Base-by-base conservation (phyloP, 345 rosid genomes). In the Linum lewisii region DNA sequence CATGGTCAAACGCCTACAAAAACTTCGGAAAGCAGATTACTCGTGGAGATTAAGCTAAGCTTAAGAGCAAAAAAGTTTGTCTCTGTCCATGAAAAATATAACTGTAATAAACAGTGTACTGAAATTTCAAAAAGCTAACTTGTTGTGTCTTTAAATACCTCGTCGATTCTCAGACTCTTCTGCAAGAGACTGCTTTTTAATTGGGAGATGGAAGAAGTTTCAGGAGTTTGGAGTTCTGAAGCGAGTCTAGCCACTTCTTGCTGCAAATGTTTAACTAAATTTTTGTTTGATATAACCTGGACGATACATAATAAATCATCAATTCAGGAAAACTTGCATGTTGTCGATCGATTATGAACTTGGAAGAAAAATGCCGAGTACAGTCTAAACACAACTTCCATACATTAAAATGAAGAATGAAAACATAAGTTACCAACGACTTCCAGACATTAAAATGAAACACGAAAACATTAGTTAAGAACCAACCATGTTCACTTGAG, bases 191-290 rank as follows among this genome's bases (percentile, higher is more conserved):
- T 69, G 34, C 83, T 78, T 44, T 75, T 83, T 36, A 91, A 74
- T 74, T 71, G 73, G 47, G 90, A 76, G 60, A 81, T 75, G 34
- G 93, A 78, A 56, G 81, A 75, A 45, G 84, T 57, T 70, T 80
- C 90, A 29, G 98, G 98, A 71, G 82, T 84, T 75, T 74, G 79
- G 61, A 91, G 78, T 76, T 81, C 90, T 68, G 96, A 87, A 72
- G 86, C 98, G 59, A 91, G 96, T 73, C 95, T 86, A 54, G 95
- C 98, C 59, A 91, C 92, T 80, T 91, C 92, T 72, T 84, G 75
- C 78, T 91, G 92, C 70, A 88, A 78, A 56, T 78, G 90, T 79
- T 86, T 91, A 69, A 91, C 78, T 67, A 86, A 47, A 63, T 61
- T 72, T 73, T 84, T 91, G 44, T 91, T 92, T 20, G 98, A 66